Evolutionary conservation across 2,329 filamentous ascomycete species (phyloP).

Genomic region (Ceratocystis ficicola): DNA sequence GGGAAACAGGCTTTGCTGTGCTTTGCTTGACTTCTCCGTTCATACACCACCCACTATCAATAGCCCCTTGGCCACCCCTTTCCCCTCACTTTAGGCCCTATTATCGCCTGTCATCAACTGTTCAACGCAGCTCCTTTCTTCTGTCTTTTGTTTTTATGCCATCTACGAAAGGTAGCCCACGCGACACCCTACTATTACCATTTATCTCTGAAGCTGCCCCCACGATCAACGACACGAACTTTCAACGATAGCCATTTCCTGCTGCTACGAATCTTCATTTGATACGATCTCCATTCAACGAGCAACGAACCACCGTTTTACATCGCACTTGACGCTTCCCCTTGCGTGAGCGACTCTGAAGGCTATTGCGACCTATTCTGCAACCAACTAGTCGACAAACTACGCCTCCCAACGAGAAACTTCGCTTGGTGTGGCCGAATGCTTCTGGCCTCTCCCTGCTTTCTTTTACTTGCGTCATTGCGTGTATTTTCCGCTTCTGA

Average conservation of each 20-base stretch:
- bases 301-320: background rate
- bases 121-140: background rate
- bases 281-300: background rate
- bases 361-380: too few relatives aligned
- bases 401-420: background rate
- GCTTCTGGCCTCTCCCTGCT: background rate
- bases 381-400: background rate
- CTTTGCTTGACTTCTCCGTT: background rate
- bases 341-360: background rate
- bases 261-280: background rate
- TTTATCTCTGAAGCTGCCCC: background rate
- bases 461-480: background rate
- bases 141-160: background rate
- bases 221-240: background rate
- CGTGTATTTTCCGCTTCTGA: background rate
- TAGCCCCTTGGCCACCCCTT: background rate
- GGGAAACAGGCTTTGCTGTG: slow-evolving; percentile 2
- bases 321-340: background rate
- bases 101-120: background rate
- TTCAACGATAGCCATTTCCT: background rate
- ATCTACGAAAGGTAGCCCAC: background rate
- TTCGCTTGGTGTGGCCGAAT: background rate
- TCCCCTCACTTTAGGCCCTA: background rate
- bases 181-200: slow-evolving; percentile 5
- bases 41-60: background rate